Percentiles rank a stretch among this genome's conserved stretches.
phyloP scores from a whole-genome alignment of 495 filamentous ascomycete species.

The Neohortaea acidophila region DNA sequence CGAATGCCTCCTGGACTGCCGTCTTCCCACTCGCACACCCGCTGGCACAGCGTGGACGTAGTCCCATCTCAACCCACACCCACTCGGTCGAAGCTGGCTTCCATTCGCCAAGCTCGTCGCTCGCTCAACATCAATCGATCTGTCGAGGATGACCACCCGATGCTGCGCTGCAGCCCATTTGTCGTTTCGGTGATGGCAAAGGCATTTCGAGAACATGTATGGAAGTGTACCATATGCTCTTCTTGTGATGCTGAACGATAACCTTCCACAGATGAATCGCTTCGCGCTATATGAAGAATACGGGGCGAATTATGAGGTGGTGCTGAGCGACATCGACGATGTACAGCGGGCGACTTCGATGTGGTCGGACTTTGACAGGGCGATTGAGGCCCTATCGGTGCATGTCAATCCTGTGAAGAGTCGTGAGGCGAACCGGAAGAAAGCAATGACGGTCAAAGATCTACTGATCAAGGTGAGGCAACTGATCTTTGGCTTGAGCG shows the following conservation, averaged over 20 bases:
- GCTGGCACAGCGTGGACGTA: slow-evolving; percentile 46
- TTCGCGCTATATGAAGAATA: slow-evolving; percentile 54
- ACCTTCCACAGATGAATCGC: slow-evolving; percentile 45
- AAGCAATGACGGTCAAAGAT: slow-evolving; percentile 65
- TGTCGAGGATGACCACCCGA: slow-evolving; percentile 14
- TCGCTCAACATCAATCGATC: slow-evolving; percentile 24
- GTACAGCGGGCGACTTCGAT: slow-evolving; percentile 52
- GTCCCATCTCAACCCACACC: slow-evolving; percentile 30
- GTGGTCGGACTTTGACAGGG: slow-evolving; percentile 73
- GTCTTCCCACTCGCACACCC: slow-evolving; percentile 22
- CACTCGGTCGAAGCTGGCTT: slow-evolving; percentile 3
- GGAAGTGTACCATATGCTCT: slow-evolving; percentile 11
- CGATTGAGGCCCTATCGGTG: slow-evolving; percentile 70
- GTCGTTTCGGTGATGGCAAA: slow-evolving; percentile 61
- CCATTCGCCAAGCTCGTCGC: slow-evolving; percentile 18
- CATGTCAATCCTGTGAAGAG: slow-evolving; percentile 57
- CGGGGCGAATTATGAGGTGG: slow-evolving; percentile 67
- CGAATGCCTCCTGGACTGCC: slow-evolving; percentile 6
- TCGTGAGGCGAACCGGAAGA: slow-evolving; percentile 46
- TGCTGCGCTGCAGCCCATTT: slow-evolving; percentile 50
- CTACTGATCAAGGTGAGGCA: slow-evolving; percentile 77
- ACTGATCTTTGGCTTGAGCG: not conserved
- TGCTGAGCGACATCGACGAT: slow-evolving; percentile 59
- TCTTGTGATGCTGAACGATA: slow-evolving; percentile 1
- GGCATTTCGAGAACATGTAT: slow-evolving; percentile 60